Evolutionary conservation across 2,329 filamentous ascomycete species (phyloP).

Genomic region (Colletotrichum sp.): DNA sequence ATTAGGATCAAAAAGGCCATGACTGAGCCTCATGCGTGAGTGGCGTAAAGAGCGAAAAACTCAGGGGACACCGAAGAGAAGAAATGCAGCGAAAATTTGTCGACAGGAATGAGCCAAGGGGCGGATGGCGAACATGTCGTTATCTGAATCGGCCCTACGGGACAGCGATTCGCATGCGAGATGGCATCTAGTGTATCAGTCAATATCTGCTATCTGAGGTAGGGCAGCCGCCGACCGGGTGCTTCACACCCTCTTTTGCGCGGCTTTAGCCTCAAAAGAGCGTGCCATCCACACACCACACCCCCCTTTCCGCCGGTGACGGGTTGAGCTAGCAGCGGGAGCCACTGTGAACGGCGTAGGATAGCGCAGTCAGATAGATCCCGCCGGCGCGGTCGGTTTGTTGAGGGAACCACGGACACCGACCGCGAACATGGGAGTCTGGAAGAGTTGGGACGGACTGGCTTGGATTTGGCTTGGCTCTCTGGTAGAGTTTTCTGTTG

Average conservation of each 20-base stretch:
- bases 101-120: background rate
- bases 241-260: background rate
- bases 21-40: background rate
- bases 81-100: background rate
- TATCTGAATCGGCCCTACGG: constrained; percentile 20
- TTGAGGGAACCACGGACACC: background rate
- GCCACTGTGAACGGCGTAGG: background rate
- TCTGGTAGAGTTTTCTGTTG: background rate
- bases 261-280: background rate
- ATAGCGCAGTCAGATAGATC: background rate
- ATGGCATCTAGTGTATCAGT: constrained; percentile 4
- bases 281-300: background rate
- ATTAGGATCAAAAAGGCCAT: background rate
- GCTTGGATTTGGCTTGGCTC: background rate
- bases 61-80: background rate
- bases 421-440: background rate
- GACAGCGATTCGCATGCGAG: constrained; percentile 14
- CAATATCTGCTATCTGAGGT: background rate
- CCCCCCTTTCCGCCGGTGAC: background rate
- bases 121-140: background rate
- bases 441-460: background rate
- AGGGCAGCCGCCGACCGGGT: background rate
- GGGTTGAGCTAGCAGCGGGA: background rate
- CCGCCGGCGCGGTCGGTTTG: background rate
- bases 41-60: background rate